phyloP scores from a whole-genome alignment of 1,284 basidiomycete genomes.

The Gymnopus androsaceus region DNA sequence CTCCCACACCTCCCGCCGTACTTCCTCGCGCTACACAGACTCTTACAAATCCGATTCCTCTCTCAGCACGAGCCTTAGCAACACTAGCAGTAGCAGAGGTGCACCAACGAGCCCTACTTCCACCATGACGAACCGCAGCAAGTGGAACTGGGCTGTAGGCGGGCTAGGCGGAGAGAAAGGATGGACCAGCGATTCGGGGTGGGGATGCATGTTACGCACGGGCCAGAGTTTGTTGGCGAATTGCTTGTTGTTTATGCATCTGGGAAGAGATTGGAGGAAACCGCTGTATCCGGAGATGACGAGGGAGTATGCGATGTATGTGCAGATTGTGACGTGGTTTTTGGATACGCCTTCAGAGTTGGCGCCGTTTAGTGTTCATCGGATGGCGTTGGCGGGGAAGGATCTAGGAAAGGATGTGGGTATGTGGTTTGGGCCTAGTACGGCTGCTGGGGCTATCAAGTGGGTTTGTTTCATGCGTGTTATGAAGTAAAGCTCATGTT shows the following conservation, averaged over 20 bases:
- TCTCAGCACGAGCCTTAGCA: conserved; percentile 11
- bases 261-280: conserved; percentile 87
- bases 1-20: background rate
- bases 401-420: conserved; percentile 94
- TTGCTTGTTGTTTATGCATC: conserved; percentile 79
- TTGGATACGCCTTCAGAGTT: conserved; percentile 86
- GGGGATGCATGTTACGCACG: conserved; percentile 98
- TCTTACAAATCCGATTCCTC: conserved; percentile 18
- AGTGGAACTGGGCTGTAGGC: conserved; percentile 18
- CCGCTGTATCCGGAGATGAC: conserved; percentile 63
- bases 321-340: conserved; percentile 92
- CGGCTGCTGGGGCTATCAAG: conserved; percentile 94
- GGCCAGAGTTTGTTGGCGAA: conserved; percentile 94
- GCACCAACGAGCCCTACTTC: conserved; percentile 15
- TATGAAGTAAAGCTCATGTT: background rate
- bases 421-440: conserved; percentile 98
- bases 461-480: conserved; percentile 33
- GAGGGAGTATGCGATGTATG: conserved; percentile 74
- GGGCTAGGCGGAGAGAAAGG: conserved; percentile 64
- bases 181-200: conserved; percentile 92
- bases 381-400: conserved; percentile 94
- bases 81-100: conserved; percentile 6
- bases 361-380: conserved; percentile 95
- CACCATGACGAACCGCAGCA: conserved; percentile 11
- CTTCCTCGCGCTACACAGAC: conserved; percentile 11